Percentiles rank a stretch among this genome's conserved stretches.
Evolutionary conservation across 2,329 filamentous ascomycete species (phyloP).

Genomic region (Microcyclospora tardicrescens): DNA sequence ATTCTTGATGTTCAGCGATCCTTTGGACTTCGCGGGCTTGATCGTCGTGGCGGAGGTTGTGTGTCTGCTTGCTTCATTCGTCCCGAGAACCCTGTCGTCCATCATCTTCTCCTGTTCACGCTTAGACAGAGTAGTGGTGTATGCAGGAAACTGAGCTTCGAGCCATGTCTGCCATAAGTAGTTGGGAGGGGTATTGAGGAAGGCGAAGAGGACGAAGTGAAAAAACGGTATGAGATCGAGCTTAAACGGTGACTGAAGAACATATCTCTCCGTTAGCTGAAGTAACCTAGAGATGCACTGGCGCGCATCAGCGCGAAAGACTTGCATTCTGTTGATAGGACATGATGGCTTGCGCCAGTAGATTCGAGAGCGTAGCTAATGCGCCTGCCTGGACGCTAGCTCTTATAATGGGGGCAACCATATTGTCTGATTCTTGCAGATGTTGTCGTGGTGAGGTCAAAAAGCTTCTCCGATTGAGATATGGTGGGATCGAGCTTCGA

Average conservation of each 20-base stretch:
- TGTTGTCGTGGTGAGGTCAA: too few relatives aligned
- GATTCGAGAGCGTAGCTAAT: constrained; percentile 54
- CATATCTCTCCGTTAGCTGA: too few relatives aligned
- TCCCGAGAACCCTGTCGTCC: constrained; percentile 18
- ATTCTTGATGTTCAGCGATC: constrained; percentile 43
- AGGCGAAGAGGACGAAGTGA: constrained; percentile 56
- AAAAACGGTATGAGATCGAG: not conserved
- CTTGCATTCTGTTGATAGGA: constrained; percentile 48
- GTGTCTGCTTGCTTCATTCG: constrained; percentile 2
- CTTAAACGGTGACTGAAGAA: not conserved
- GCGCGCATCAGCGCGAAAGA: not conserved
- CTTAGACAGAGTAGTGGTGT: constrained; percentile 26
- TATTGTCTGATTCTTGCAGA: constrained; percentile 9
- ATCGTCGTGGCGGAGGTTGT: constrained; percentile 1
- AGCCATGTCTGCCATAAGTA: constrained; percentile 75
- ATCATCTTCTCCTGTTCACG: constrained; percentile 21
- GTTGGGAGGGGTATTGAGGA: constrained; percentile 68
- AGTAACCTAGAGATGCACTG: too few relatives aligned
- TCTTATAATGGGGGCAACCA: constrained; percentile 41
- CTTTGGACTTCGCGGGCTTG: constrained; percentile 3
- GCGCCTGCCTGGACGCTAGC: constrained; percentile 53
- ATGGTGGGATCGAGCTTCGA: too few relatives aligned
- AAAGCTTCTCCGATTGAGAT: too few relatives aligned
- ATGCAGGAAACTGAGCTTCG: constrained; percentile 60
- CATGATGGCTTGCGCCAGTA: constrained; percentile 58